A percentile compares a stretch with the other conserved stretches of the same genome.
Evolutionary conservation across 495 filamentous ascomycete genomes (phyloP).

Genomic region (Rostrohypoxylon terebratum): DNA sequence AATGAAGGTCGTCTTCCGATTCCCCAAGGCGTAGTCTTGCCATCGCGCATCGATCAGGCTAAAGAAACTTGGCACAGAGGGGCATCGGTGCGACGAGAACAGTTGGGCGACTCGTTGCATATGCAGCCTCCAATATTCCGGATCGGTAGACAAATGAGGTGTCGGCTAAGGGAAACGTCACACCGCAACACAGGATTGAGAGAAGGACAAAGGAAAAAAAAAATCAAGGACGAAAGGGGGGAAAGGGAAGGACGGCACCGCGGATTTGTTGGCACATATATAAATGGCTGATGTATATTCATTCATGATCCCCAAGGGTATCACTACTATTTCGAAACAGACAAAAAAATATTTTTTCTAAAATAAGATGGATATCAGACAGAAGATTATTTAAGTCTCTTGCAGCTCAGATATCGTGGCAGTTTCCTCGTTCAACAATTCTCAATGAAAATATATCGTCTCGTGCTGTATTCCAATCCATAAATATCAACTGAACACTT

Average conservation of each 20-base stretch:
- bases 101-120: slow-evolving; percentile 30
- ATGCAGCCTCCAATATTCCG: slow-evolving; percentile 41
- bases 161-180: slow-evolving; percentile 20
- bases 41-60: slow-evolving; percentile 11
- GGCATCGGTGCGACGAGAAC: slow-evolving; percentile 9
- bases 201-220: neutral
- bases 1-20: neutral
- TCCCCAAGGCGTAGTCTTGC: neutral
- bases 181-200: slow-evolving; percentile 31
- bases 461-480: slow-evolving; percentile 42
- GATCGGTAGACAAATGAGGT: slow-evolving; percentile 35
- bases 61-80: slow-evolving; percentile 13
- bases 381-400: slow-evolving; percentile 28
- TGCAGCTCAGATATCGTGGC: slow-evolving; percentile 41
- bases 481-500: slow-evolving; percentile 35
- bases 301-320: slow-evolving; percentile 44
- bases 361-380: slow-evolving; percentile 40
- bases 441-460: slow-evolving; percentile 32
- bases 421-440: slow-evolving; percentile 35
- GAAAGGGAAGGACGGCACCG: neutral
- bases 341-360: slow-evolving; percentile 18
- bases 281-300: slow-evolving; percentile 32
- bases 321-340: slow-evolving; percentile 30
- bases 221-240: slow-evolving; percentile 4
- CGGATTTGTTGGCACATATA: slow-evolving; percentile 18